These are phyloP conservation scores for Erodium trifolium DNA, from an alignment of 441 rosid genomes.

Conservation along the genomic window DNA sequence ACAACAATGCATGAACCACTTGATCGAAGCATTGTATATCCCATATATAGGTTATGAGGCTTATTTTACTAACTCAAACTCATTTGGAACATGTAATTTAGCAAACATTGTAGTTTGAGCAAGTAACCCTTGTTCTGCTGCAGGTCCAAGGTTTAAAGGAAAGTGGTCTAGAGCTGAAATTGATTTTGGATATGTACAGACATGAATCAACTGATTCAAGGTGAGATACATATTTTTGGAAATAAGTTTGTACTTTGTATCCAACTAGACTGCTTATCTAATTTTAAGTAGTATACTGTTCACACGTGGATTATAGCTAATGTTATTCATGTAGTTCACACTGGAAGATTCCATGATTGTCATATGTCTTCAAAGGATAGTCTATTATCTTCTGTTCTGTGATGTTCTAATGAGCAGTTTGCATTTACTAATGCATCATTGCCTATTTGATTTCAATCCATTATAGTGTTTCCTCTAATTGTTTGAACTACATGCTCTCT, in stretches of 20 bases:
- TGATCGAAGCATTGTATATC: not conserved
- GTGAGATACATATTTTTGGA: slow-evolving; percentile 31
- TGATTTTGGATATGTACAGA: slow-evolving; percentile 77
- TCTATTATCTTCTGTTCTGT: not conserved
- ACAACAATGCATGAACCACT: not conserved
- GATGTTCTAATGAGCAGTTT: slow-evolving; percentile 5
- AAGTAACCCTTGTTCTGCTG: slow-evolving; percentile 18
- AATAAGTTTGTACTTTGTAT: not conserved
- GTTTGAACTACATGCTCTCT: slow-evolving; percentile 8
- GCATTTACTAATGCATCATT: not conserved
- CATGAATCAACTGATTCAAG: slow-evolving; percentile 71
- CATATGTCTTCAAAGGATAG: not conserved
- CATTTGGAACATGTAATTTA: not conserved
- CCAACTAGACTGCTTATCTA: not conserved
- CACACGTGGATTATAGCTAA: not conserved
- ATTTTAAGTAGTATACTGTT: not conserved
- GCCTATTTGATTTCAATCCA: not conserved
- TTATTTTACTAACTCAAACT: not conserved
- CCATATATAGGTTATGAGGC: not conserved
- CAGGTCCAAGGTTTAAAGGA: slow-evolving; percentile 70
- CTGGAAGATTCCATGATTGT: not conserved
- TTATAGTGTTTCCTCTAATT: not conserved
- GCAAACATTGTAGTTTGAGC: not conserved
- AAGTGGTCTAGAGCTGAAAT: slow-evolving; percentile 63
- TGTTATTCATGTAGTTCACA: not conserved